Conservation (phyloP, 2,329 filamentous ascomycete species). For the Pseudocercospora pini-densiflorae region DNA sequence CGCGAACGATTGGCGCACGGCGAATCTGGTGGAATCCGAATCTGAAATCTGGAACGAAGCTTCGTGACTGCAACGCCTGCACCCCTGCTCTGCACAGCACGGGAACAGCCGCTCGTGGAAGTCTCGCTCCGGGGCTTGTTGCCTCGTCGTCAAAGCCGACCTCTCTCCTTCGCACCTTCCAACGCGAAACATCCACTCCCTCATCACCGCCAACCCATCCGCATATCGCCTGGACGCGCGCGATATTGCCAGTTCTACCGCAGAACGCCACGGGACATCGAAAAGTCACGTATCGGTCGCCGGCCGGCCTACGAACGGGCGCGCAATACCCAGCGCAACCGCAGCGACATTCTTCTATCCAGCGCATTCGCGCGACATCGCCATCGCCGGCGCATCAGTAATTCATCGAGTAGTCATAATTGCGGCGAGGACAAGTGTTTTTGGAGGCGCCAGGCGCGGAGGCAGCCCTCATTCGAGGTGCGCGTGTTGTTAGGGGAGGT, state of each 20-base stretch:
- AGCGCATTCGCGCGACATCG: slow-evolving; percentile 19
- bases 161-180: slow-evolving; percentile 1
- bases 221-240: slow-evolving; percentile 38
- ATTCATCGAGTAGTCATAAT: slow-evolving; percentile 19
- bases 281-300: slow-evolving; percentile 30
- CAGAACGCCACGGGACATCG: slow-evolving; percentile 21
- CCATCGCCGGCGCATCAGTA: slow-evolving; percentile 32
- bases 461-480: slow-evolving; percentile 38
- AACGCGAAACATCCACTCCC: slow-evolving; percentile 23
- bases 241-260: slow-evolving; percentile 33
- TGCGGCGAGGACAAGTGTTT: slow-evolving; percentile 21
- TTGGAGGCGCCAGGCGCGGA: slow-evolving; percentile 30
- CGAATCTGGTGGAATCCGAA: neutral
- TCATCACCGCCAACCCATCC: slow-evolving; percentile 31
- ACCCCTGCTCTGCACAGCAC: neutral
- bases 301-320: slow-evolving; percentile 35
- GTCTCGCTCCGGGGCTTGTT: neutral
- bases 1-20: slow-evolving; percentile 3
- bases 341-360: slow-evolving; percentile 17
- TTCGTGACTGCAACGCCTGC: neutral
- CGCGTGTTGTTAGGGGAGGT: slow-evolving; percentile 35
- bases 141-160: slow-evolving; percentile 6
- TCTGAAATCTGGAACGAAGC: neutral
- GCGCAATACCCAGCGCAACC: slow-evolving; percentile 25
- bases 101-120: neutral